A percentile compares a stretch with the other conserved stretches of the same genome.
phyloP scores from a whole-genome alignment of 306 rosid genomes.

The Phaseolus lunatus region DNA sequence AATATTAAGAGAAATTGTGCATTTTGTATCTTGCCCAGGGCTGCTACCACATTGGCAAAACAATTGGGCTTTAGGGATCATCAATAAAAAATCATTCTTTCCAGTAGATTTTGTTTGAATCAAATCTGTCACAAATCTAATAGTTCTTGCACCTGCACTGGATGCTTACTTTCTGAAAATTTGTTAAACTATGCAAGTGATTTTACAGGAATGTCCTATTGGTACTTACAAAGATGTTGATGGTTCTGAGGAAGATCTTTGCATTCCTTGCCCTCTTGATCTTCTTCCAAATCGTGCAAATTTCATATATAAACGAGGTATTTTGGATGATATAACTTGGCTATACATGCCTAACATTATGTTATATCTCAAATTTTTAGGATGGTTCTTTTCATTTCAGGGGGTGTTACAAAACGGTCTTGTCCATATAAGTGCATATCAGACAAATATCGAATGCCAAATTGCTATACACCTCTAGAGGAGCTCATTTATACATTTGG shows the following conservation, averaged over 20 bases:
- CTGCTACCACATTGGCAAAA: neutral
- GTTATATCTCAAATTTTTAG: conserved; percentile 28
- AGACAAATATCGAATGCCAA: conserved; percentile 94
- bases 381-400: conserved; percentile 58
- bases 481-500: conserved; percentile 94
- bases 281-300: conserved; percentile 92
- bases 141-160: conserved; percentile 35
- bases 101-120: neutral
- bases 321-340: conserved; percentile 38
- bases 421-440: conserved; percentile 93
- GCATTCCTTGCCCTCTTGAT: conserved; percentile 89
- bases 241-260: conserved; percentile 83
- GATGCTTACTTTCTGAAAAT: conserved; percentile 28
- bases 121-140: conserved; percentile 16
- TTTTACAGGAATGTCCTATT: conserved; percentile 90
- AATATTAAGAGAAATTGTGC: neutral
- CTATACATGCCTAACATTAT: conserved; percentile 39
- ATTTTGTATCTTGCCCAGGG: neutral
- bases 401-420: conserved; percentile 71
- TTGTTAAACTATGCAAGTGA: conserved; percentile 43
- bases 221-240: conserved; percentile 89
- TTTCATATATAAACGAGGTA: conserved; percentile 91
- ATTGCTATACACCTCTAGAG: conserved; percentile 94
- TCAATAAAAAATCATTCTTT: neutral
- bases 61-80: neutral